phyloP scores from a whole-genome alignment of 306 rosid species.

The Quercus cerris region DNA sequence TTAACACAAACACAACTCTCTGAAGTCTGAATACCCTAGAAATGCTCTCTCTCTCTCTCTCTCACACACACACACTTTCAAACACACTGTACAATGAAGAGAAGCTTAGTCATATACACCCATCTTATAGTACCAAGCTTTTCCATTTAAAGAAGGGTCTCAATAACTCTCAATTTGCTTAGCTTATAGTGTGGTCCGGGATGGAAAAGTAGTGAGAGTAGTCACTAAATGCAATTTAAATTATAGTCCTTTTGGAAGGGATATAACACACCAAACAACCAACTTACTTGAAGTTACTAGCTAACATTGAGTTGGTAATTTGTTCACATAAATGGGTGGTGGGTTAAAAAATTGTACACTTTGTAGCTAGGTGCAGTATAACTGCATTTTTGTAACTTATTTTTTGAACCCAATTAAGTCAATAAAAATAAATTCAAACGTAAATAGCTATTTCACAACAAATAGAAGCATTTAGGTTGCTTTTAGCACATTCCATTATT shows the following conservation, averaged over 20 bases:
- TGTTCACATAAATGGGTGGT: no score
- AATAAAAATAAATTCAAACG: no score
- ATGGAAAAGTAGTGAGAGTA: background rate
- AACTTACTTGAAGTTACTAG: background rate
- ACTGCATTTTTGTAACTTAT: no score
- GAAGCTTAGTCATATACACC: background rate
- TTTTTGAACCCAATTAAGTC: no score
- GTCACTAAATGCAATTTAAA: background rate
- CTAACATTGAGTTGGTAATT: no score
- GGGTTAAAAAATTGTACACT: no score
- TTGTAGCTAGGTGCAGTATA: no score
- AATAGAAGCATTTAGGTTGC: no score
- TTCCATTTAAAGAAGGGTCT: background rate
- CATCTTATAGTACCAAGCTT: conserved; percentile 22
- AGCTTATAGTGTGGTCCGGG: background rate
- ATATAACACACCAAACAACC: background rate
- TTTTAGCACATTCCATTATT: no score
- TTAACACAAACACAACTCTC: background rate
- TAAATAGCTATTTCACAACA: no score
- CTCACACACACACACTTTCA: background rate
- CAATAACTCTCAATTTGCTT: no score
- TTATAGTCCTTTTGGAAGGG: background rate
- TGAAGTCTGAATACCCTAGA: background rate
- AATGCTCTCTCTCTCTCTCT: background rate
- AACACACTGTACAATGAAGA: background rate